A percentile compares a stretch with the other conserved stretches of the same genome.
Evolutionary conservation across 169 alveolate genomes (phyloP).

Genomic region (Theileria annulata): DNA sequence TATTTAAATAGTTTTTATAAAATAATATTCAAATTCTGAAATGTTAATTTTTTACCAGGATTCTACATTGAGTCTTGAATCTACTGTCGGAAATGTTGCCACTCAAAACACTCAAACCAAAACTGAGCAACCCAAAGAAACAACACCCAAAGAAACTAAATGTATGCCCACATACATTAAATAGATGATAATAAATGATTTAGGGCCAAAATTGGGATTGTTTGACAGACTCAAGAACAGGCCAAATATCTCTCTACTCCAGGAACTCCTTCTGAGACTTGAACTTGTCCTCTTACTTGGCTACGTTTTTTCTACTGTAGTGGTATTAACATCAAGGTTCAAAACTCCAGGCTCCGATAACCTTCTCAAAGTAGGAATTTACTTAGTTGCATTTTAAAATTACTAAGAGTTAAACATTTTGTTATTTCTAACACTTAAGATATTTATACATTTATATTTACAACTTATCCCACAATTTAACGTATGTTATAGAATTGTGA

Average conservation of each 20-base stretch:
- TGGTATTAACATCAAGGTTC: background rate
- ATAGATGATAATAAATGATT: background rate
- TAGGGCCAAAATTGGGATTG: background rate
- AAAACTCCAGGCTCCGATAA: background rate
- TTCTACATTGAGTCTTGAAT: slow-evolving; percentile 18
- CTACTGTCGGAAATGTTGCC: slow-evolving; percentile 48
- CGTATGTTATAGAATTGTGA: slow-evolving; percentile 8
- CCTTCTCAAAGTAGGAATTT: slow-evolving; percentile 1
- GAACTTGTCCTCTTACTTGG: slow-evolving; percentile 12
- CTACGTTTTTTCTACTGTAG: background rate
- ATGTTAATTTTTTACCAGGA: slow-evolving; percentile 19
- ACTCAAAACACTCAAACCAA: background rate
- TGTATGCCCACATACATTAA: background rate
- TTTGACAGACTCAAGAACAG: background rate
- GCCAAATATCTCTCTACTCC: slow-evolving; percentile 7
- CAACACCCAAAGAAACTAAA: background rate
- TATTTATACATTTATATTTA: too few species aligned
- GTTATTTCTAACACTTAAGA: background rate
- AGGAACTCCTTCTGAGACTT: slow-evolving; percentile 18
- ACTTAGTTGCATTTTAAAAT: background rate
- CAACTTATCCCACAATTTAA: background rate
- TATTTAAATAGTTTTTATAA: too few species aligned
- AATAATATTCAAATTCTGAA: background rate
- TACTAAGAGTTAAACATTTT: background rate
- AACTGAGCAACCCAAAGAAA: background rate